Evolutionary conservation across 2,329 filamentous ascomycete genomes (phyloP).

Genomic region (Epichloe scottii): DNA sequence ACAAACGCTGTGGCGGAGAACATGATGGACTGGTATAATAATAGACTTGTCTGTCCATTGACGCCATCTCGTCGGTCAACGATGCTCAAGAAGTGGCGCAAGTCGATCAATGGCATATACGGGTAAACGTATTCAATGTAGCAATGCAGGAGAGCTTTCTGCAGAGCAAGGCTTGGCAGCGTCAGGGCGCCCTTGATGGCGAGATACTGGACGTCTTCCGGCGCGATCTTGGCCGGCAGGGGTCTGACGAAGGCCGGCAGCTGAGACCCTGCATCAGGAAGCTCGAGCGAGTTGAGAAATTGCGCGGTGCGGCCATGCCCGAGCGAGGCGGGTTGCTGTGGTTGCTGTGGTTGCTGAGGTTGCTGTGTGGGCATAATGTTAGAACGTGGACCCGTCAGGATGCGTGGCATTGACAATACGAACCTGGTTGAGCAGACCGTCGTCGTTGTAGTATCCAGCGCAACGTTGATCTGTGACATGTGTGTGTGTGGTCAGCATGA

Average conservation of each 20-base stretch:
- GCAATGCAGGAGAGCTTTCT: conserved; percentile 68
- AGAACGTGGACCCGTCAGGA: background rate
- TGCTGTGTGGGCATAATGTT: background rate
- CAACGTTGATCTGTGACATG: conserved; percentile 22
- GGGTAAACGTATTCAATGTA: conserved; percentile 88
- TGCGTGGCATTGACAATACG: conserved; percentile 9
- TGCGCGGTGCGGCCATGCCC: conserved; percentile 28
- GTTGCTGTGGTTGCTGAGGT: no score
- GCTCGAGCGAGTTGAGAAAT: conserved; percentile 34
- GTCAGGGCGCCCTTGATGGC: conserved; percentile 73
- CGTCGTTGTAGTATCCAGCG: conserved; percentile 21
- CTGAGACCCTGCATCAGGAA: conserved; percentile 32
- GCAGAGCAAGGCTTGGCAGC: conserved; percentile 56
- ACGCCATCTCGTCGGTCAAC: conserved; percentile 56
- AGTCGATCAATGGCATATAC: conserved; percentile 80
- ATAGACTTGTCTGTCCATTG: conserved; percentile 62
- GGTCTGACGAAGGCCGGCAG: conserved; percentile 64
- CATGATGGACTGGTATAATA: conserved; percentile 90
- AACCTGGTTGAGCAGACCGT: conserved; percentile 14
- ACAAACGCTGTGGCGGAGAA: conserved; percentile 85
- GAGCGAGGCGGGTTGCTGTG: conserved; percentile 13
- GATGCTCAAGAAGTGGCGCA: conserved; percentile 45
- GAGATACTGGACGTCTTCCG: conserved; percentile 74
- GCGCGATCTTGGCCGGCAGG: conserved; percentile 61
- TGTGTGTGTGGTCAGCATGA: conserved; percentile 1